Conservation (phyloP, 257 asterid genomes). For the Plectranthus barbatus region DNA sequence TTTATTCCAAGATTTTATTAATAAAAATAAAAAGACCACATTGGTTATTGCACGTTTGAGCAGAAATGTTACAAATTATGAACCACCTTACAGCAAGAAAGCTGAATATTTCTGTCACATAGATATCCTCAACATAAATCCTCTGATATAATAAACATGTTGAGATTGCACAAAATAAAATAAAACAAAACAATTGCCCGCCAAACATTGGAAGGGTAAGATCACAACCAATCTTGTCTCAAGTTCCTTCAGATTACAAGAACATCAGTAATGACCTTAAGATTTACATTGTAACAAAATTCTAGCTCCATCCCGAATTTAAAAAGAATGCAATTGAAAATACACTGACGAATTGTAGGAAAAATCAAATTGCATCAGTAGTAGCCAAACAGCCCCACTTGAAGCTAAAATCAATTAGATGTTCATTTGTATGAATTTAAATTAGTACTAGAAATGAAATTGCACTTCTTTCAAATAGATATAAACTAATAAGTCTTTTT, state of each 20-base stretch:
- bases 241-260: background rate
- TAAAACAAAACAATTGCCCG: no score
- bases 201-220: background rate
- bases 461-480: no score
- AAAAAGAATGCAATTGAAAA: background rate
- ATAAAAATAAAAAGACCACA: background rate
- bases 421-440: background rate
- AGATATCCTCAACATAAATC: no score
- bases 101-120: no score
- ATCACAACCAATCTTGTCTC: background rate
- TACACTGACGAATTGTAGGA: background rate
- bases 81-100: no score
- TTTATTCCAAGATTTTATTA: background rate
- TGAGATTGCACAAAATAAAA: no score
- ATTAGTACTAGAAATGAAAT: background rate
- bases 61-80: no score
- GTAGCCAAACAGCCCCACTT: conserved; percentile 1
- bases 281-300: background rate
- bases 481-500: no score
- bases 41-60: no score
- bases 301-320: background rate
- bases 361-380: background rate
- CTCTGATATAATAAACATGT: no score
- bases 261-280: background rate
- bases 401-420: background rate